A percentile compares a stretch with the other conserved stretches of the same genome.
Conservation (phyloP, 352 stramenopile species). For the Phytophthora constricta region DNA sequence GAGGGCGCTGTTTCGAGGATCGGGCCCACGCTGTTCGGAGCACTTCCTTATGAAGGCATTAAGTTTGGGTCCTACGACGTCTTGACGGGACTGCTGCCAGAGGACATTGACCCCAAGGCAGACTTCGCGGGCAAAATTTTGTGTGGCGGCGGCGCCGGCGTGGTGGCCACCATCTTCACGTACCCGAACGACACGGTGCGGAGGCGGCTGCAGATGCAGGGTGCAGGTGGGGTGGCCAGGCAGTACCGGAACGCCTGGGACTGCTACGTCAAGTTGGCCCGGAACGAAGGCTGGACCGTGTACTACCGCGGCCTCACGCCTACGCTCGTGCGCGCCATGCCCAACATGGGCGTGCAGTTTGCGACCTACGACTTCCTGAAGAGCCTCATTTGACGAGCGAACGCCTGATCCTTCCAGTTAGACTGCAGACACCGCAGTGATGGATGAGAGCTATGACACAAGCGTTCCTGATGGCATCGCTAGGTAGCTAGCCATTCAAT, state of each 20-base stretch:
- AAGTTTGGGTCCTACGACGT: slow-evolving; percentile 86
- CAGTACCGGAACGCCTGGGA: slow-evolving; percentile 80
- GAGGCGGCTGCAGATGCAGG: slow-evolving; percentile 88
- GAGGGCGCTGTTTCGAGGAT: slow-evolving; percentile 75
- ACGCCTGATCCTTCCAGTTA: not conserved
- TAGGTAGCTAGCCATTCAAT: not conserved
- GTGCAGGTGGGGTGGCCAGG: slow-evolving; percentile 56
- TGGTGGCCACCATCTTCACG: slow-evolving; percentile 87
- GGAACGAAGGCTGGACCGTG: slow-evolving; percentile 66
- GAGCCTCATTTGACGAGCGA: slow-evolving; percentile 31
- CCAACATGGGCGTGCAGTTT: slow-evolving; percentile 90
- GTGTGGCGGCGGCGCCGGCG: slow-evolving; percentile 77
- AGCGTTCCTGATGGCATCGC: no score
- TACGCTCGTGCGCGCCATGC: slow-evolving; percentile 85
- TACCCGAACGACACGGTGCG: slow-evolving; percentile 91
- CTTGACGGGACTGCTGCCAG: slow-evolving; percentile 57
- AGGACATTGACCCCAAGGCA: slow-evolving; percentile 64
- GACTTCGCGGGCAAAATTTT: slow-evolving; percentile 75
- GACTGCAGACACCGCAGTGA: not conserved
- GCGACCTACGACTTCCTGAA: slow-evolving; percentile 87
- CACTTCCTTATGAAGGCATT: slow-evolving; percentile 83
- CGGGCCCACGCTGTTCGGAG: slow-evolving; percentile 70
- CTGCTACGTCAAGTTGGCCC: slow-evolving; percentile 76
- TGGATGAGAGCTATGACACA: no score
- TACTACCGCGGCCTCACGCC: slow-evolving; percentile 82